Conservation (phyloP, 805 yeast genomes). For the Candida arabinofermentans region DNA sequence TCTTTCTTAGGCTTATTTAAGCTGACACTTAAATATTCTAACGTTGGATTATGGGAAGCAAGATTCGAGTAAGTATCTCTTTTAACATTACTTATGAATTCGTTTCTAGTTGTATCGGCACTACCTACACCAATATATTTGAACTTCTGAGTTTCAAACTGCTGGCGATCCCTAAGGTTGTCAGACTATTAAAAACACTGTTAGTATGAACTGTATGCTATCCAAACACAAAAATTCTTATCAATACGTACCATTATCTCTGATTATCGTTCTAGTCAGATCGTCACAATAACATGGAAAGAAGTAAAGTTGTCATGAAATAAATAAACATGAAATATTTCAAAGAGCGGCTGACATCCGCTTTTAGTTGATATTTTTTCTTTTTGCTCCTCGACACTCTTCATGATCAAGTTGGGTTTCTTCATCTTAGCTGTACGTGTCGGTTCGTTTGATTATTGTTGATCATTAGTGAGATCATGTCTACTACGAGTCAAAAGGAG, state of each 20-base stretch:
- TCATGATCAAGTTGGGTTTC: no score
- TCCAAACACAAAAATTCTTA: not conserved
- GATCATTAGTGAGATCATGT: no score
- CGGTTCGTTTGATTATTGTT: no score
- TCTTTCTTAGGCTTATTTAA: conserved; percentile 40
- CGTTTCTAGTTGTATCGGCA: conserved; percentile 63
- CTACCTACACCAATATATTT: conserved; percentile 75
- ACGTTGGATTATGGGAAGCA: conserved; percentile 52
- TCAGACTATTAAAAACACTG: conserved; percentile 46
- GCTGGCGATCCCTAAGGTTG: conserved; percentile 55
- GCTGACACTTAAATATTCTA: conserved; percentile 52
- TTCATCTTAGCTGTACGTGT: no score
- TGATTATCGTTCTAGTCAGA: no score
- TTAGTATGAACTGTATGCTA: not conserved
- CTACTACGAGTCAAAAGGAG: no score
- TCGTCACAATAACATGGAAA: no score
- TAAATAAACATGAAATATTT: no score
- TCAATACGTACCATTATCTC: not conserved
- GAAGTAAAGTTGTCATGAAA: no score
- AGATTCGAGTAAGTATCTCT: conserved; percentile 63
- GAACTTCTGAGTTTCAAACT: conserved; percentile 50
- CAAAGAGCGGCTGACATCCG: no score
- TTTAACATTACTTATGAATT: conserved; percentile 65
- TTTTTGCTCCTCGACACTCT: no score
- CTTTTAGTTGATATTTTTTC: no score